Percentiles rank a stretch among this genome's conserved stretches.
phyloP scores from a whole-genome alignment of 345 rosid species.

The Eucalyptus cloeziana region DNA sequence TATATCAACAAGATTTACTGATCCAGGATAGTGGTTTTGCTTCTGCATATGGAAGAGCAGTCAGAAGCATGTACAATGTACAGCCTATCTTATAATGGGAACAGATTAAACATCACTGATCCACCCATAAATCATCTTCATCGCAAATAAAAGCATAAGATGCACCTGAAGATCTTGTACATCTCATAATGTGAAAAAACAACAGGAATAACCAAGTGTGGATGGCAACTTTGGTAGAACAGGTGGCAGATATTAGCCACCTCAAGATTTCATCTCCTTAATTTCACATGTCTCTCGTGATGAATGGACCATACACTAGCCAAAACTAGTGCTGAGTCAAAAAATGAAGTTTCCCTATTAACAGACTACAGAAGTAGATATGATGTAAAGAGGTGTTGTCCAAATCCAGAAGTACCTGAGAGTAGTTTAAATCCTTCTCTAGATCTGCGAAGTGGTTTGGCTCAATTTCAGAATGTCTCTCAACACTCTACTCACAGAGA shows the following conservation, averaged over 20 bases:
- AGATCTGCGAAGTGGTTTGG: constrained; percentile 1
- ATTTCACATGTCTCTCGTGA: background rate
- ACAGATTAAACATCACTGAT: background rate
- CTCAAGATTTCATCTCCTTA: background rate
- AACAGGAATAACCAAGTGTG: background rate
- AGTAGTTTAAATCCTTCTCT: background rate
- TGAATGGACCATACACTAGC: background rate
- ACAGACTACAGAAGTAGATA: background rate
- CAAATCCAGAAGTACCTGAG: background rate
- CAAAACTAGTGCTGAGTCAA: background rate
- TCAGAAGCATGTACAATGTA: background rate
- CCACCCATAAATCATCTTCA: background rate
- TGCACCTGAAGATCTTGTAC: background rate
- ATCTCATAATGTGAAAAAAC: background rate
- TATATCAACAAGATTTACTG: background rate
- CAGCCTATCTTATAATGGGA: background rate
- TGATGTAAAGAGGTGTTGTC: background rate
- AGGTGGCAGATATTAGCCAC: background rate
- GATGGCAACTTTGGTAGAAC: background rate
- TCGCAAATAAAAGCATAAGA: background rate
- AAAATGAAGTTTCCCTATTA: background rate
- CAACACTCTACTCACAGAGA: constrained; percentile 33
- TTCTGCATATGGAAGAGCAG: background rate
- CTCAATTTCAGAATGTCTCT: constrained; percentile 46
- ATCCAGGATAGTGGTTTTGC: background rate